A percentile compares a stretch with the other conserved stretches of the same genome.
Evolutionary conservation across 371 early-diverging fungal species (phyloP).

Genomic region (Apophysomyces variabilis): DNA sequence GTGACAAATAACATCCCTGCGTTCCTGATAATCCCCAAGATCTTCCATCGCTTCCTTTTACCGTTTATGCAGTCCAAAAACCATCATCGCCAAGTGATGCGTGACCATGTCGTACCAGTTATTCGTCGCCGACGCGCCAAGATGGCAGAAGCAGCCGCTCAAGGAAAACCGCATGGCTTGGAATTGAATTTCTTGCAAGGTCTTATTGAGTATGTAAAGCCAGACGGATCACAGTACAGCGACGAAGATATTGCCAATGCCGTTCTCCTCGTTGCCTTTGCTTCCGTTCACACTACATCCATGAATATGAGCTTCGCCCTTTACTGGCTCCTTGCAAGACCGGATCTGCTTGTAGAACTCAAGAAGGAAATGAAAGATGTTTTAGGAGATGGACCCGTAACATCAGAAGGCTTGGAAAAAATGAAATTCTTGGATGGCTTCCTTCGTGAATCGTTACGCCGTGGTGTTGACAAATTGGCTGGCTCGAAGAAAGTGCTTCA

Average conservation of each 20-base stretch:
- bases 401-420: constrained; percentile 25
- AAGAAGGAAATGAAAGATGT: constrained; percentile 34
- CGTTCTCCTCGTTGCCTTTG: constrained; percentile 41
- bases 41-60: constrained; percentile 27
- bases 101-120: constrained; percentile 26
- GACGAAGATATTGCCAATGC: constrained; percentile 26
- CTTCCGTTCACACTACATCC: constrained; percentile 44
- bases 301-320: constrained; percentile 31
- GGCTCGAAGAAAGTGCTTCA: constrained; percentile 29
- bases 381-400: constrained; percentile 29
- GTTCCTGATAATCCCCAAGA: constrained; percentile 26
- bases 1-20: constrained; percentile 30
- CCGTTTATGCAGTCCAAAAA: constrained; percentile 32
- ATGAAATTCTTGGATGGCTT: constrained; percentile 41
- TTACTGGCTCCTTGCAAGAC: constrained; percentile 41
- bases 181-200: constrained; percentile 33
- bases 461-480: constrained; percentile 38
- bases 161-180: constrained; percentile 13
- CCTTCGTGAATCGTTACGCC: constrained; percentile 40
- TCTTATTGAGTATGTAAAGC: constrained; percentile 26
- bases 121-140: constrained; percentile 23
- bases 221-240: constrained; percentile 25
- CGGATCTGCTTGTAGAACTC: constrained; percentile 28
- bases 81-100: constrained; percentile 34
- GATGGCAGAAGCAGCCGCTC: constrained; percentile 10